Conservation (phyloP, 2,329 filamentous ascomycete genomes). For the Fusarium caatingaense region DNA sequence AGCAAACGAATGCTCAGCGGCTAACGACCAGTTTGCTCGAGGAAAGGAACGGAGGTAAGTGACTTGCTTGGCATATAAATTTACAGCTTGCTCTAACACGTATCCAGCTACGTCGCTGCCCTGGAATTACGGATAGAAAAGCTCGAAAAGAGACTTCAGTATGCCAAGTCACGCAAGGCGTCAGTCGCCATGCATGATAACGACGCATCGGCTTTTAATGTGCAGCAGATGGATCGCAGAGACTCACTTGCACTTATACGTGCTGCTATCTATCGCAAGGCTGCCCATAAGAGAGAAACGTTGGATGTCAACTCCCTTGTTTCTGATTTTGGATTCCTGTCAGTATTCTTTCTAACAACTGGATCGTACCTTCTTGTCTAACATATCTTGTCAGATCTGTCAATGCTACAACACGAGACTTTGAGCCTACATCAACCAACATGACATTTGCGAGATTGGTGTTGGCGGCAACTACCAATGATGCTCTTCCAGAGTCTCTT, state of each 20-base stretch:
- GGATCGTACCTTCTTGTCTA: not conserved
- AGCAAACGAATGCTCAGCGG: constrained; percentile 88
- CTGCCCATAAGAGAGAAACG: constrained; percentile 75
- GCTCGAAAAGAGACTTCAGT: constrained; percentile 81
- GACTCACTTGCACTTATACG: constrained; percentile 72
- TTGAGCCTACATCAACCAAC: constrained; percentile 86
- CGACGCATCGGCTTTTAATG: constrained; percentile 52
- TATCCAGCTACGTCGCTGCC: constrained; percentile 84
- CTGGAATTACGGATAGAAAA: constrained; percentile 92
- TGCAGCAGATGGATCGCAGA: constrained; percentile 65
- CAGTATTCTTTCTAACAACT: constrained; percentile 47
- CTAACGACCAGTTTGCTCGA: constrained; percentile 93
- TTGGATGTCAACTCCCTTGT: constrained; percentile 91
- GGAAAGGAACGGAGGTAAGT: constrained; percentile 89
- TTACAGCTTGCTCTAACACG: constrained; percentile 15
- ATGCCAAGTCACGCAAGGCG: constrained; percentile 76
- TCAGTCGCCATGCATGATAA: constrained; percentile 74
- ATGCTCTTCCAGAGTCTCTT: constrained; percentile 72
- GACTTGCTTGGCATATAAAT: not conserved
- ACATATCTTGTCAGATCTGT: constrained; percentile 72
- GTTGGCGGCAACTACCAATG: constrained; percentile 82
- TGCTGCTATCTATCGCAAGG: constrained; percentile 73
- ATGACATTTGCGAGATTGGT: constrained; percentile 94
- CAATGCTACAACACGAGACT: constrained; percentile 93
- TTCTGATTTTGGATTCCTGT: constrained; percentile 93